Base-by-base conservation (phyloP, 441 rosid species). In the Populus hybrid region DNA sequence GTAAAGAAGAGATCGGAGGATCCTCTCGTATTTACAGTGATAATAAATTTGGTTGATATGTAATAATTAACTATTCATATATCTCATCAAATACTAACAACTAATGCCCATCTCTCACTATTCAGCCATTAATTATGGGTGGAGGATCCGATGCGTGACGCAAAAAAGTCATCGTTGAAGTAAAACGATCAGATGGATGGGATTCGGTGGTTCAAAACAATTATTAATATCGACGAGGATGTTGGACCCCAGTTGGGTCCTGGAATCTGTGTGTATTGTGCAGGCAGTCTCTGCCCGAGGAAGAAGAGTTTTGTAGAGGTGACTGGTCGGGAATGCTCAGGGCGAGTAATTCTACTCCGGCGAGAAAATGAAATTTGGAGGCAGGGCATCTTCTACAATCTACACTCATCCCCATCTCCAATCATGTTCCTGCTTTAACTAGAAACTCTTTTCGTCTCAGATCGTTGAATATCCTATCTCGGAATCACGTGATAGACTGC, bases 401-500 rank as follows among this genome's bases (percentile, higher is more conserved):
- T 18, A 7, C 70, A 3, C 61, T 26, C 67, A 30, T 21, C 59
- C 75, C 75, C 59, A 61, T 23, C 24, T n/a, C 73, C 68, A 50
- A 79, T 77, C 14, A 77, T 61, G 18, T 35, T 5, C 57, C 32
- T 74, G 21, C 68, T 76, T 82, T 66, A 50, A 30, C 50, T 12
- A 46, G 70, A 42, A 63, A 64, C 46, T 16, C 10, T 32, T 30
- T 69, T 38, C 42, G 70, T 66, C 73, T 70, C 72, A 65, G 66
- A 42, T 75, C 81, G 46, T 85, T 71, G 75, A 72, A 75, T 78
- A 61, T 46, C 46, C 64, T 76, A 71, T 24, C 53, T 59, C 32
- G 32, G 57, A 46, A 69, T 84, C 89, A 86, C 89, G 86, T 84
- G 89, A 81, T 66, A 26, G 35, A 23, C 77, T 75, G 57, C 78